A percentile compares a stretch with the other conserved stretches of the same genome.
phyloP scores from a whole-genome alignment of 352 stramenopile genomes.

The Elongisporangium senticosum region DNA sequence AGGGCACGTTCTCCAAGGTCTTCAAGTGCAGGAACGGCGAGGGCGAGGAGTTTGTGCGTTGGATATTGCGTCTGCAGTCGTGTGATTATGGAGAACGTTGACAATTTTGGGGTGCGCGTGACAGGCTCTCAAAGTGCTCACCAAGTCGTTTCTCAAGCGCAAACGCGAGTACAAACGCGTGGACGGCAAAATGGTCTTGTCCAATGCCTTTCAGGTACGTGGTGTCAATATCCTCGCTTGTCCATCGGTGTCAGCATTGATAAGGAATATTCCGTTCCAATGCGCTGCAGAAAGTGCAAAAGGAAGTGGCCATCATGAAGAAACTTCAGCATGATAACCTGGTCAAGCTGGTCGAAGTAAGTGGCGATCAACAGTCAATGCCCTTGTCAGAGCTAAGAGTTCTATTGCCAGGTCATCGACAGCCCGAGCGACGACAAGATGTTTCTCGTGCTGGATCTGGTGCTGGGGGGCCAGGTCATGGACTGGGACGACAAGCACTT shows the following conservation, averaged over 20 bases:
- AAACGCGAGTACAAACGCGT: slow-evolving; percentile 81
- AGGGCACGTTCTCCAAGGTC: slow-evolving; percentile 78
- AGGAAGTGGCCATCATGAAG: slow-evolving; percentile 83
- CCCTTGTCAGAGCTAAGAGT: not conserved
- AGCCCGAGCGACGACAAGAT: slow-evolving; percentile 70
- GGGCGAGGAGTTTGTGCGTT: slow-evolving; percentile 49
- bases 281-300: slow-evolving; percentile 58
- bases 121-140: slow-evolving; percentile 78
- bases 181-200: slow-evolving; percentile 70
- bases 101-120: not conserved
- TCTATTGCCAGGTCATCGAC: slow-evolving; percentile 60
- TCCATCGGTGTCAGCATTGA: not conserved
- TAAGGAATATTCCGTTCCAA: not conserved
- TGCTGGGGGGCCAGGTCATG: slow-evolving; percentile 80
- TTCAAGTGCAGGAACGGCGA: slow-evolving; percentile 51
- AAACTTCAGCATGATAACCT: slow-evolving; percentile 67
- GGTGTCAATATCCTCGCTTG: not conserved
- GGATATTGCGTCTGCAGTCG: not conserved
- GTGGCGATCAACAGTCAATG: not conserved
- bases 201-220: slow-evolving; percentile 53
- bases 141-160: slow-evolving; percentile 82
- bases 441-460: slow-evolving; percentile 79
- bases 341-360: slow-evolving; percentile 57
- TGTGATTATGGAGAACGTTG: too few relatives aligned
- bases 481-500: slow-evolving; percentile 74